Evolutionary conservation across 495 filamentous ascomycete genomes (phyloP).

Genomic region (Neurospora tetraspora): DNA sequence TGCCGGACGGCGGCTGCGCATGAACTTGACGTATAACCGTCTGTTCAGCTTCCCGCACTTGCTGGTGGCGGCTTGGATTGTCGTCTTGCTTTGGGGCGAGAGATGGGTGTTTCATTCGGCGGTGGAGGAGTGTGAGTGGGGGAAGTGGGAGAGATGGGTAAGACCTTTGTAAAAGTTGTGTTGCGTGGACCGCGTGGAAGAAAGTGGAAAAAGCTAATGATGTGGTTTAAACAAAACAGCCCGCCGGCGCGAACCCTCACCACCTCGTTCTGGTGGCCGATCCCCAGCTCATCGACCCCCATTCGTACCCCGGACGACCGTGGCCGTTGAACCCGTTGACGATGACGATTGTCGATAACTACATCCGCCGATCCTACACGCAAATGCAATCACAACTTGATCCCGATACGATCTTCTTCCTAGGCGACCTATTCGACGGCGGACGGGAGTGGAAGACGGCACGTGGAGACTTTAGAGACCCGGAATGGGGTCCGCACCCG

Average conservation of each 20-base stretch:
- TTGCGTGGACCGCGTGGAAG: too few species aligned
- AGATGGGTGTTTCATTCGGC: constrained; percentile 58
- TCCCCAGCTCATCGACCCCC: constrained; percentile 94
- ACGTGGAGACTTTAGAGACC: constrained; percentile 47
- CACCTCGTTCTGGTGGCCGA: constrained; percentile 84
- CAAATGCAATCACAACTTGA: constrained; percentile 56
- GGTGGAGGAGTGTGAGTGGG: constrained; percentile 69
- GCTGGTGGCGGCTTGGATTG: constrained; percentile 63
- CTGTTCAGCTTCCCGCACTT: constrained; percentile 53
- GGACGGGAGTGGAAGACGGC: constrained; percentile 86
- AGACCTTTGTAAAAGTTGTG: too few species aligned
- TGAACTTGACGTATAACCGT: constrained; percentile 33
- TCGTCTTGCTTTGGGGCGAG: constrained; percentile 81
- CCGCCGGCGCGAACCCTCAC: constrained; percentile 65
- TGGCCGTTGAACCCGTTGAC: constrained; percentile 78
- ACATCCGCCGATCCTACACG: constrained; percentile 69
- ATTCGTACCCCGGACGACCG: constrained; percentile 89
- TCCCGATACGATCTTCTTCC: constrained; percentile 78
- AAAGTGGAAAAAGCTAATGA: too few species aligned
- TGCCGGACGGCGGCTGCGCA: constrained; percentile 20
- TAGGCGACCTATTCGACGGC: constrained; percentile 94
- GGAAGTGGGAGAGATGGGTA: constrained; percentile 88
- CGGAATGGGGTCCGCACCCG: constrained; percentile 44
- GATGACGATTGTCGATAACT: constrained; percentile 76
- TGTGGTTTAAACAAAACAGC: constrained; percentile 25